A percentile compares a stretch with the other conserved stretches of the same genome.
These are phyloP conservation scores for Yamadazyma blattariae DNA, from an alignment of 1,139 yeast genomes.

Conservation along the genomic window DNA sequence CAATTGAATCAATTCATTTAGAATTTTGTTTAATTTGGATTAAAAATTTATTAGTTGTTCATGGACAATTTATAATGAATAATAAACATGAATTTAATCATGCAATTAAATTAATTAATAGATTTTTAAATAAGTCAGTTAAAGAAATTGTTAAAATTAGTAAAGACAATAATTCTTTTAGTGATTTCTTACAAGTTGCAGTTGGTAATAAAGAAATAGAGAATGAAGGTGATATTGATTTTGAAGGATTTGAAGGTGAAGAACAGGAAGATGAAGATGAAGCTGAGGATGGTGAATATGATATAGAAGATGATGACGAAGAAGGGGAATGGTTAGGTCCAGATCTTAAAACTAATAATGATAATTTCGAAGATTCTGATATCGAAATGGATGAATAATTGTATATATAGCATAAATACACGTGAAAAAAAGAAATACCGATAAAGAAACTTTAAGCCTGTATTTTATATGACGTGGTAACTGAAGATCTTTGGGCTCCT, in stretches of 20 bases:
- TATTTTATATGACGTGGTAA: too few species aligned
- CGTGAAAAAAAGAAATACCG: too few species aligned
- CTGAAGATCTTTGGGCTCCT: too few species aligned
- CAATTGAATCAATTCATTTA: slow-evolving; percentile 77
- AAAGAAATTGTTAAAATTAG: slow-evolving; percentile 65
- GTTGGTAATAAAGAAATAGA: slow-evolving; percentile 17
- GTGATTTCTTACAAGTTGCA: slow-evolving; percentile 34
- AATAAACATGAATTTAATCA: slow-evolving; percentile 66
- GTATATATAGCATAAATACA: slow-evolving; percentile 1
- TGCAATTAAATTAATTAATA: slow-evolving; percentile 67
- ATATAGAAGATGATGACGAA: slow-evolving; percentile 14
- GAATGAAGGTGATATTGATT: slow-evolving; percentile 14
- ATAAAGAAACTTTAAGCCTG: too few species aligned
- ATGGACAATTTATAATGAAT: slow-evolving; percentile 70
- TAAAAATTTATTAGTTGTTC: slow-evolving; percentile 59
- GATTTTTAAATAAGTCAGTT: slow-evolving; percentile 72
- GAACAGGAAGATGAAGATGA: slow-evolving; percentile 16
- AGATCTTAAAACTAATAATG: slow-evolving; percentile 6
- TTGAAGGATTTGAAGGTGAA: slow-evolving; percentile 16
- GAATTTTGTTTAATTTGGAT: slow-evolving; percentile 87
- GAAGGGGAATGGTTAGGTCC: slow-evolving; percentile 23
- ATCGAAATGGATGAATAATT: slow-evolving; percentile 9
- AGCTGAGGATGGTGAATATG: slow-evolving; percentile 19
- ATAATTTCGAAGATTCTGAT: slow-evolving; percentile 7
- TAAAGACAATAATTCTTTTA: slow-evolving; percentile 54